Evolutionary conservation across 345 rosid species (phyloP), one percentile per base, ranked within the genome.

Genomic region (Salix caprea): DNA sequence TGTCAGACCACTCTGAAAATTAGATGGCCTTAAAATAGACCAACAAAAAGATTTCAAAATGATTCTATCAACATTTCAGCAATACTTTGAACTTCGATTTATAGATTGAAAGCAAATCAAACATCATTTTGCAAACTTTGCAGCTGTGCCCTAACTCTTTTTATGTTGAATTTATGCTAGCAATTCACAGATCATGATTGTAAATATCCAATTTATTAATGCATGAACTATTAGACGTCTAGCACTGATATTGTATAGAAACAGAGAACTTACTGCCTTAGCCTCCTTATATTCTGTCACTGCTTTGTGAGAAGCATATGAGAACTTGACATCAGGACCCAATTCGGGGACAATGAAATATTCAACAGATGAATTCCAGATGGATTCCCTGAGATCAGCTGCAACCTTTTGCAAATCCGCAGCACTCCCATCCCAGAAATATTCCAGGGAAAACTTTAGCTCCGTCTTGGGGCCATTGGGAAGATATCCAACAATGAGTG

Each of bases 391-490:
- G 79, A 95, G 92, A 86, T 89, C 98, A 58, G 94, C 88, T 0
- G 97, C 77, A 68, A 95, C 99, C 88, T 93, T 91, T 74, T 90
- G 84, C 87, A 93, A 82, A 69, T 95, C 97, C 19, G 88, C 91
- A 0, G 96, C 99, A 65, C 82, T 96, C 48, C 88, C 87, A 82
- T 96, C 99, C 99, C 99, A 93, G 87, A 96, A 96, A 34, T 97
- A 93, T 54, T 96, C 98, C 94, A 91, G 81, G 2, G 99, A 98
- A 65, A 95, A 90, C 84, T 94, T 94, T 77, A 94, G 94, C 92
- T 92, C 98, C 79, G 95, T 94, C 89, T 92, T 94, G 80, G 98
- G 97, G 64, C 94, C 99, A 97, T 93, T 95, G 56, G 97, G 97
- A 34, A 98, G 99, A 52, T 95, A 95, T 89, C 97, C 98, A 88